phyloP scores from a whole-genome alignment of 2,329 filamentous ascomycete genomes.

The Clarireedia paspali region DNA sequence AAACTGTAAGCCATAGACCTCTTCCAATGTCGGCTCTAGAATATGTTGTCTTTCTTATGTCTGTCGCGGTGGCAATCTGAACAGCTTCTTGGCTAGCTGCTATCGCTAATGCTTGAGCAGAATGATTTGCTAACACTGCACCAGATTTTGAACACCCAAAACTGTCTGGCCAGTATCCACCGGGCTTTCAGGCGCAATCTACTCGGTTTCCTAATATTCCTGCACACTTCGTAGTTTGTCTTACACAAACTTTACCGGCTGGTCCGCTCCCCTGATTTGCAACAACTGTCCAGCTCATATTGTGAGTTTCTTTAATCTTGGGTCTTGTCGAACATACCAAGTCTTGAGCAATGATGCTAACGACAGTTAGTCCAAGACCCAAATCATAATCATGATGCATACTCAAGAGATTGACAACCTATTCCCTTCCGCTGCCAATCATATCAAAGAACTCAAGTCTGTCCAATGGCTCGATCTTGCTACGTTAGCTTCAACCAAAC shows the following conservation, averaged over 20 bases:
- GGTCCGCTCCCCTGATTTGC: no score
- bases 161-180: no score
- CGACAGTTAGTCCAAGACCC: background rate
- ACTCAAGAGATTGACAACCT: background rate
- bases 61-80: background rate
- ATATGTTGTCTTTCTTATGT: background rate
- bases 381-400: background rate
- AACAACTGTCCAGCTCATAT: no score
- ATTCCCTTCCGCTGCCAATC: background rate
- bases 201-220: no score
- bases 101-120: background rate
- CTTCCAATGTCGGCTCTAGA: background rate
- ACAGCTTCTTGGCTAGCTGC: background rate
- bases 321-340: no score
- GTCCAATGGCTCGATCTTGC: background rate
- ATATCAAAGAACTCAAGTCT: background rate
- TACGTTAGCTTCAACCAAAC: background rate
- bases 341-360: no score
- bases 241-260: no score
- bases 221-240: no score
- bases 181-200: no score
- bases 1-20: background rate
- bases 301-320: no score
- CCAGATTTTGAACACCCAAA: no score
- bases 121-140: no score